These are phyloP conservation scores for Cenchrus americanus DNA, from an alignment of 176 grass and related monocot species.

Conservation along the genomic window DNA sequence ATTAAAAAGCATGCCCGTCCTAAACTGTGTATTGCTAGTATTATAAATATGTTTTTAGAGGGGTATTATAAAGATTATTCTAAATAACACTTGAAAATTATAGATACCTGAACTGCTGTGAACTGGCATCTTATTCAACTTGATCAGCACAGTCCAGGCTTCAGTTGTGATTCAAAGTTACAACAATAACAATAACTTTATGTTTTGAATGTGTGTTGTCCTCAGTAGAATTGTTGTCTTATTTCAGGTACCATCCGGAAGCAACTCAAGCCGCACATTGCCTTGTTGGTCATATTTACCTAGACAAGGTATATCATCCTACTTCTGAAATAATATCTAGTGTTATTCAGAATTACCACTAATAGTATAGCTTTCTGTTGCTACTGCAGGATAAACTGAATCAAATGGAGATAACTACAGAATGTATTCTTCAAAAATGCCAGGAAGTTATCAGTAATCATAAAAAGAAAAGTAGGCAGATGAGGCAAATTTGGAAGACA, in stretches of 20 bases:
- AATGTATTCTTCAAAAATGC: constrained; percentile 58
- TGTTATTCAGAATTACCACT: constrained; percentile 13
- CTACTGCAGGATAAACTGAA: constrained; percentile 56
- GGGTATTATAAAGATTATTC: neutral
- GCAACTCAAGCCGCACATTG: constrained; percentile 45
- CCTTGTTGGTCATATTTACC: constrained; percentile 70
- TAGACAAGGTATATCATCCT: constrained; percentile 58
- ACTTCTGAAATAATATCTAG: constrained; percentile 18
- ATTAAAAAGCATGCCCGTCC: neutral
- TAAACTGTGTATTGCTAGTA: neutral
- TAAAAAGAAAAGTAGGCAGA: constrained; percentile 51
- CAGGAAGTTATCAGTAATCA: constrained; percentile 45
- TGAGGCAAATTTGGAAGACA: constrained; percentile 42
- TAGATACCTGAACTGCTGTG: constrained; percentile 1
- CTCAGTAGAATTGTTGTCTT: constrained; percentile 16
- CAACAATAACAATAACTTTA: neutral
- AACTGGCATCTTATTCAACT: constrained; percentile 7
- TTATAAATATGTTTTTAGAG: neutral
- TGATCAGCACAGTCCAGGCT: constrained; percentile 3
- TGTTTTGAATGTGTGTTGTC: constrained; percentile 15
- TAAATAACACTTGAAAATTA: constrained; percentile 11
- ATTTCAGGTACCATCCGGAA: constrained; percentile 60
- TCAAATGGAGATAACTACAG: constrained; percentile 44
- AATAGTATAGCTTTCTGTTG: constrained; percentile 5
- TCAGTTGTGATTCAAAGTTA: neutral